Percentiles rank a stretch among this genome's conserved stretches.
These are phyloP conservation scores for Chlorella sp. DNA, from an alignment of 139 green algal species.

Conservation along the genomic window DNA sequence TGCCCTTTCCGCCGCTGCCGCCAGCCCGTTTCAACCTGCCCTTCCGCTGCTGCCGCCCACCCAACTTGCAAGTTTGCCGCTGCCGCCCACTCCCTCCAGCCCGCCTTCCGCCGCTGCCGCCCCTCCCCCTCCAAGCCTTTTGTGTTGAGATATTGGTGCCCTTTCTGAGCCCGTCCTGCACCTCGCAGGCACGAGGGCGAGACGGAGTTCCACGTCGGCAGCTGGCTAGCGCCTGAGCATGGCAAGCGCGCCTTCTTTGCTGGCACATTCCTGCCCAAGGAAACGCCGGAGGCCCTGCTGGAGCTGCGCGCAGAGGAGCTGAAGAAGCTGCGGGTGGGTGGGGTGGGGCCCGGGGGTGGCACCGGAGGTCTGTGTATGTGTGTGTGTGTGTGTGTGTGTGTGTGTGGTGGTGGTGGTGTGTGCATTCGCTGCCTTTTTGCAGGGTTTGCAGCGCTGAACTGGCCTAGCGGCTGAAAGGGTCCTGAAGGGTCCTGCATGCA, in stretches of 20 bases:
- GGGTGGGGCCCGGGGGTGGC: too few species aligned
- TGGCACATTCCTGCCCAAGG: constrained; percentile 4
- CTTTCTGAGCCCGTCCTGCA: not conserved
- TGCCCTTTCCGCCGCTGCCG: too few species aligned
- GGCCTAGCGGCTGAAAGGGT: too few species aligned
- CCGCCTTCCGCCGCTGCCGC: too few species aligned
- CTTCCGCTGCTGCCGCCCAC: too few species aligned
- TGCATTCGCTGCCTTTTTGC: too few species aligned
- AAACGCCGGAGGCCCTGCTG: not conserved
- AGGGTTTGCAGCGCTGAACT: too few species aligned
- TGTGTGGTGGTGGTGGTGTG: too few species aligned
- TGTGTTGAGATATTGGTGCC: not conserved
- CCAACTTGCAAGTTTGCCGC: too few species aligned
- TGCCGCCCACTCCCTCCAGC: not conserved
- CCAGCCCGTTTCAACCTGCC: too few species aligned
- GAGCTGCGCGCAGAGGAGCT: not conserved
- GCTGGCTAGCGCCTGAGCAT: not conserved
- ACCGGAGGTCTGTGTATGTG: too few species aligned
- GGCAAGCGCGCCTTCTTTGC: constrained; percentile 10
- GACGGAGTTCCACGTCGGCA: not conserved
- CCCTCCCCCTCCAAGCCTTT: not conserved
- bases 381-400: too few species aligned
- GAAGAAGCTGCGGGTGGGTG: constrained; percentile 3
- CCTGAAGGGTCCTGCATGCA: not conserved
- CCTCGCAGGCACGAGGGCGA: constrained; percentile 6